A percentile compares a stretch with the other conserved stretches of the same genome.
These are phyloP conservation scores for Phialophora chinensis DNA, from an alignment of 2,329 filamentous ascomycete genomes.

Conservation along the genomic window DNA sequence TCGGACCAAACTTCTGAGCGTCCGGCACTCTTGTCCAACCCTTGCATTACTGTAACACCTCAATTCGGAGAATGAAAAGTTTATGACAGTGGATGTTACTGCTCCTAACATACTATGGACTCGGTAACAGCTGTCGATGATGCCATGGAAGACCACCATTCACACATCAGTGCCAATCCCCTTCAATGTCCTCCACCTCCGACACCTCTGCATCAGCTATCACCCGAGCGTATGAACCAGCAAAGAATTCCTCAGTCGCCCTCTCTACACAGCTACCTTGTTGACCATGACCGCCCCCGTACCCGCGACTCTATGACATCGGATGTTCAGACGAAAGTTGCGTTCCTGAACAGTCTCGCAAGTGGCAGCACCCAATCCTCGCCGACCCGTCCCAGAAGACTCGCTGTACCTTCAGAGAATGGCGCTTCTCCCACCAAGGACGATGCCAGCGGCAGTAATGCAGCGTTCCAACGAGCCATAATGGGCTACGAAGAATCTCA, in stretches of 20 bases:
- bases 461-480: constrained; percentile 52
- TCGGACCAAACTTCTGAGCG: not conserved
- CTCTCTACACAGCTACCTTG: constrained; percentile 43
- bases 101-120: constrained; percentile 12
- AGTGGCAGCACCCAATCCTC: constrained; percentile 38
- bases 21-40: not conserved
- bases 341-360: constrained; percentile 53
- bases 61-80: constrained; percentile 4
- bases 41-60: not conserved
- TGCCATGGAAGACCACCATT: constrained; percentile 24
- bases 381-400: constrained; percentile 27
- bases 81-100: constrained; percentile 8
- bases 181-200: constrained; percentile 40
- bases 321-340: constrained; percentile 57
- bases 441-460: constrained; percentile 44
- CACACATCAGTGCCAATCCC: constrained; percentile 28
- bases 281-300: constrained; percentile 39
- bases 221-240: constrained; percentile 58
- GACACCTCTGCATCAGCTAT: constrained; percentile 51
- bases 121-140: constrained; percentile 23
- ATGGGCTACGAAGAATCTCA: constrained; percentile 56
- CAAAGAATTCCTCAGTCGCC: constrained; percentile 51
- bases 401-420: constrained; percentile 25
- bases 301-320: constrained; percentile 47
- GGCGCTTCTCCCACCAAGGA: constrained; percentile 43